phyloP scores from a whole-genome alignment of 2,329 filamentous ascomycete species.

The Corinectria fuckeliana region DNA sequence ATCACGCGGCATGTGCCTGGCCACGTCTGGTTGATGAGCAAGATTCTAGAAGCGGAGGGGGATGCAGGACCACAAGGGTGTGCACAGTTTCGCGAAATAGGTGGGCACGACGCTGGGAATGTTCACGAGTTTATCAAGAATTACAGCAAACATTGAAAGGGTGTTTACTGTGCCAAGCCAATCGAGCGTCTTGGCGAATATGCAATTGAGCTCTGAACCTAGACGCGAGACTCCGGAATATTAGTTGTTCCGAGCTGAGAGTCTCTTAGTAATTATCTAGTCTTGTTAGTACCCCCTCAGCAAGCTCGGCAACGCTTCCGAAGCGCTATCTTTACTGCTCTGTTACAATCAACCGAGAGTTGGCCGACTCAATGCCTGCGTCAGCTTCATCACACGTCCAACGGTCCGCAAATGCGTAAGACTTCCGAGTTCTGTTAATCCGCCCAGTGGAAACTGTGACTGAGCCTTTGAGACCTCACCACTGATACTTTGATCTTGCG shows the following conservation, averaged over 20 bases:
- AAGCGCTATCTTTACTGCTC: not conserved
- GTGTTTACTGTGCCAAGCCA: too few relatives aligned
- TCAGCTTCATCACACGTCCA: constrained; percentile 13
- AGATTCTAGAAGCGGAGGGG: constrained; percentile 1
- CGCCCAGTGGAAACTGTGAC: too few relatives aligned
- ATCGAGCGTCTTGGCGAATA: too few relatives aligned
- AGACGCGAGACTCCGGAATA: not conserved
- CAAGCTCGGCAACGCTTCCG: not conserved
- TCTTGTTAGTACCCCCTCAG: not conserved
- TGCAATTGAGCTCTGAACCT: too few relatives aligned
- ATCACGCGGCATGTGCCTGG: constrained; percentile 13
- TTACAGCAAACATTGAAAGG: not conserved
- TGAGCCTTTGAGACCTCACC: not conserved
- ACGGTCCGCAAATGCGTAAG: constrained; percentile 29
- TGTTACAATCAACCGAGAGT: not conserved
- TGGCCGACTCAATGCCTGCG: constrained; percentile 2
- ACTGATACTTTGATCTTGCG: not conserved
- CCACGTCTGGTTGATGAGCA: not conserved
- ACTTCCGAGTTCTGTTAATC: not conserved
- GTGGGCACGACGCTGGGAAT: not conserved
- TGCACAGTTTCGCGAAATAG: not conserved
- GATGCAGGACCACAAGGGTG: not conserved
- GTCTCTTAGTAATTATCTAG: not conserved
- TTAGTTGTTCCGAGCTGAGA: not conserved
- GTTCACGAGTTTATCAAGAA: not conserved